Percentiles rank a stretch among this genome's conserved stretches.
Conservation (phyloP, 2,329 filamentous ascomycete species). For the Endoconidiophora polonica region DNA sequence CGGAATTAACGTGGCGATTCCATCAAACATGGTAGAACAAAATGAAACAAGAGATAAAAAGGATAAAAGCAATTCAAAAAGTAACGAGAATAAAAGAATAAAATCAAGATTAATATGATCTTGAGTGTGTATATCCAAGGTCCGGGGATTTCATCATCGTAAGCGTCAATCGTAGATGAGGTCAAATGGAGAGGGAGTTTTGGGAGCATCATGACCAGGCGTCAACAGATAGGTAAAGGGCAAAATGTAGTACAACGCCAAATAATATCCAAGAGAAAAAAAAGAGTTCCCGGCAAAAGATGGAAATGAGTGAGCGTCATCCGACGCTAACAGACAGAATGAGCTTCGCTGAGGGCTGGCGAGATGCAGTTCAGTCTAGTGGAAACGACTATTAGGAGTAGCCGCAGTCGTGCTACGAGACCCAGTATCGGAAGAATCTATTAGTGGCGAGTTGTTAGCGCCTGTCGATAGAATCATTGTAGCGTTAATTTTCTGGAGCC, state of each 20-base stretch:
- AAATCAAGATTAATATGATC: neutral
- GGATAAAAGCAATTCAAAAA: constrained; percentile 4
- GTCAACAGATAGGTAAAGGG: neutral
- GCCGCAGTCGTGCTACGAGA: constrained; percentile 19
- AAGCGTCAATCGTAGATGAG: constrained; percentile 11
- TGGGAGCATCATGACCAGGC: neutral
- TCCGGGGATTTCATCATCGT: constrained; percentile 10
- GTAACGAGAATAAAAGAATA: neutral
- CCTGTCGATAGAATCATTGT: no score
- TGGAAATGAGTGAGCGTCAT: neutral
- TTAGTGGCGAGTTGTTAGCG: no score
- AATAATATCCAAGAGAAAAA: neutral
- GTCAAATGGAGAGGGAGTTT: constrained; percentile 6
- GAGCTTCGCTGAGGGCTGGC: neutral
- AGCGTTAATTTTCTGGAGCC: neutral
- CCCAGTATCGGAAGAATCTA: constrained; percentile 28
- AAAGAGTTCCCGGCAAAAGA: neutral
- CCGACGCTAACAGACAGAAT: no score
- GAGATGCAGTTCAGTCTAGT: constrained; percentile 2
- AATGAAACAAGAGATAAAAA: constrained; percentile 5
- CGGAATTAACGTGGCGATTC: constrained; percentile 10
- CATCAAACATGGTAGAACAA: constrained; percentile 6
- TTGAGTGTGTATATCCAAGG: constrained; percentile 1
- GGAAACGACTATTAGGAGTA: constrained; percentile 18
- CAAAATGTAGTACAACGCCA: neutral